phyloP scores from a whole-genome alignment of 805 yeast species.

The Brettanomyces nanus region DNA sequence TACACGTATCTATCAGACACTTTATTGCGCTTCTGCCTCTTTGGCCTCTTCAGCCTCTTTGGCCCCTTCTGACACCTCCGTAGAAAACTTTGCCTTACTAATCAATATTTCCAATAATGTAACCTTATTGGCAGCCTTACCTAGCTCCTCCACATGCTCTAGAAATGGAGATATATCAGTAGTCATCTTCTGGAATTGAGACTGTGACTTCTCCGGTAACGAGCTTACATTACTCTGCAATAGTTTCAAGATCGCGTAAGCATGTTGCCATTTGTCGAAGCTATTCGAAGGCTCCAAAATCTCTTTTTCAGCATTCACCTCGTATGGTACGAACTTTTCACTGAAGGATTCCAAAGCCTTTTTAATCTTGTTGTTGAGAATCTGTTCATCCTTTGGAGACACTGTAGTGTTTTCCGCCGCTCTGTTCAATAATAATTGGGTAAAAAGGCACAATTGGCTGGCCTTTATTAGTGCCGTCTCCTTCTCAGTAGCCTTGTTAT shows the following conservation, averaged over 20 bases:
- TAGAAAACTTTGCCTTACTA: constrained; percentile 2
- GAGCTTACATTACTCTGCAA: constrained; percentile 9
- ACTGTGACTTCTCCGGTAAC: constrained; percentile 9
- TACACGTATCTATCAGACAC: no score
- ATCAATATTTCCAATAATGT: constrained; percentile 6
- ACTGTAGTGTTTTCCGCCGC: background rate
- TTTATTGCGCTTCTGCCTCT: no score
- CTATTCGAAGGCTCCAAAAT: constrained; percentile 4
- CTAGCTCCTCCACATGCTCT: constrained; percentile 10
- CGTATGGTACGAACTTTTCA: background rate
- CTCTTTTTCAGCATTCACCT: constrained; percentile 4
- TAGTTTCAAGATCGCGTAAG: constrained; percentile 12
- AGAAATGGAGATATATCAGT: constrained; percentile 9
- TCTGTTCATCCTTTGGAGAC: background rate
- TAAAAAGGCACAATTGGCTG: constrained; percentile 1
- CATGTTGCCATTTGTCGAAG: constrained; percentile 12
- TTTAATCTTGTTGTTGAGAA: constrained; percentile 4
- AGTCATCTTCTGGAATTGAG: constrained; percentile 6
- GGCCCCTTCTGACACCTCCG: constrained; percentile 1
- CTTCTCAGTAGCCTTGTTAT: constrained; percentile 5
- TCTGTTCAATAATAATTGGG: constrained; percentile 1
- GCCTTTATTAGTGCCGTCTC: constrained; percentile 1
- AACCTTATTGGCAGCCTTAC: constrained; percentile 6
- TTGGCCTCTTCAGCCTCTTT: constrained; percentile 3
- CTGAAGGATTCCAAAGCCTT: background rate